Base-by-base conservation (phyloP, 192 early-diverging fungal species). In the Entomortierella chlamydospora region DNA sequence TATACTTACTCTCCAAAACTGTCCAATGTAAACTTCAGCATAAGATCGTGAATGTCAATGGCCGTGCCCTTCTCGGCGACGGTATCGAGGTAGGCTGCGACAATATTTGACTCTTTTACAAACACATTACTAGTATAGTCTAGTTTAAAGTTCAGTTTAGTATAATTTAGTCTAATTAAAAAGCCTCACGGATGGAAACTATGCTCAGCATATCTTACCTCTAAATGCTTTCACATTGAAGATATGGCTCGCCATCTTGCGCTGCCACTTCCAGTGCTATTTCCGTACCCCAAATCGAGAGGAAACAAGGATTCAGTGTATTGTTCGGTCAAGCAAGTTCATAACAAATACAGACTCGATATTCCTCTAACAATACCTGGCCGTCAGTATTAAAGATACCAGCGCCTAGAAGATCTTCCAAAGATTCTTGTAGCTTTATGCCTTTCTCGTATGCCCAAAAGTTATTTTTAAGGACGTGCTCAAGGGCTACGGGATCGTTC, bases 11-110 rank as follows among this genome's bases (percentile, higher is more conserved):
- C 60, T 61, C 84, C 83, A 81, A 87, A 87, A 18, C 83, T 83
- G 53, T 87, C 86, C 11, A 87, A 57, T 1, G 86, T 87, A 51
- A 83, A 87, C 30, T 82, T 83, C 53, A 83, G 81, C 66, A 85
- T 68, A 47, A 85, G 34, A 43, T 84, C 83, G 41, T 84, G 82
- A 29, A 87, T 82, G 60, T 87, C 86, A 39, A 85, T 54, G 3
- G 57, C 28, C 2, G 68, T 49, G 12, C 80, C 70, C 17, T 61
- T 64, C 18, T 81, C 60, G 9, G 63, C 81, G 28, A 81, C 67
- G 15, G 62, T 73, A 51, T 67, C 72, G 30, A 74, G 43, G 42
- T 74, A 74, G 51, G 53, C 31, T 26, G 72, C 29, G 4, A 74
- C 72, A 50, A 54, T 56, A 22, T 61, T 41, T 20, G 72, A 67